These are phyloP conservation scores for Yamadazyma sp. DNA, from an alignment of 1,139 yeast species.

Conservation along the genomic window DNA sequence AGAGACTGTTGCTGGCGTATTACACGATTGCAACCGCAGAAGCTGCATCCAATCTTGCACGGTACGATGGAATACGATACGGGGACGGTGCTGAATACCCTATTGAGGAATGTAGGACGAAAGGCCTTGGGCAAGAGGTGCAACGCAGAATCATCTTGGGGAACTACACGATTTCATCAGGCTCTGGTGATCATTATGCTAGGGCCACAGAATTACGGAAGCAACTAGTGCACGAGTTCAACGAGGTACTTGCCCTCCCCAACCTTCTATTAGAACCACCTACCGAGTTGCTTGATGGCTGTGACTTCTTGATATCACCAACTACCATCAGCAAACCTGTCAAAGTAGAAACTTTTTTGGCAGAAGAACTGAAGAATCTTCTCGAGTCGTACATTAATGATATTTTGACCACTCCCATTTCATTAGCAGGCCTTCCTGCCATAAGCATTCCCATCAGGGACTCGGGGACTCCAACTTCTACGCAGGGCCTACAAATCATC, in stretches of 20 bases:
- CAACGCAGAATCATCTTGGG: constrained; percentile 82
- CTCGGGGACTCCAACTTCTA: constrained; percentile 15
- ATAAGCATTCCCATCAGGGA: constrained; percentile 63
- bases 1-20: constrained; percentile 74
- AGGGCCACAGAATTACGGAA: constrained; percentile 73
- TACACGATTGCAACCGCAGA: constrained; percentile 90
- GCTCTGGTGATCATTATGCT: constrained; percentile 74
- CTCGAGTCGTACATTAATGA: constrained; percentile 76
- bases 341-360: constrained; percentile 40
- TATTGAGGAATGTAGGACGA: constrained; percentile 53
- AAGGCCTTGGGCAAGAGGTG: constrained; percentile 79
- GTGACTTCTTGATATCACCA: constrained; percentile 76
- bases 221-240: constrained; percentile 62
- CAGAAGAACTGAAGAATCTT: constrained; percentile 39
- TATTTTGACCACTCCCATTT: constrained; percentile 84
- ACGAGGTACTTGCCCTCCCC: constrained; percentile 54
- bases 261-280: constrained; percentile 37
- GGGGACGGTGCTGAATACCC: constrained; percentile 46
- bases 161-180: constrained; percentile 76
- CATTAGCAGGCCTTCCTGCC: constrained; percentile 89
- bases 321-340: constrained; percentile 68
- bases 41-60: constrained; percentile 86
- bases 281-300: constrained; percentile 22
- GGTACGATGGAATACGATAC: constrained; percentile 88
- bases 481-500: constrained; percentile 68